A percentile compares a stretch with the other conserved stretches of the same genome.
Conservation (phyloP, 1,284 basidiomycete genomes). For the Tylopilus sp. region DNA sequence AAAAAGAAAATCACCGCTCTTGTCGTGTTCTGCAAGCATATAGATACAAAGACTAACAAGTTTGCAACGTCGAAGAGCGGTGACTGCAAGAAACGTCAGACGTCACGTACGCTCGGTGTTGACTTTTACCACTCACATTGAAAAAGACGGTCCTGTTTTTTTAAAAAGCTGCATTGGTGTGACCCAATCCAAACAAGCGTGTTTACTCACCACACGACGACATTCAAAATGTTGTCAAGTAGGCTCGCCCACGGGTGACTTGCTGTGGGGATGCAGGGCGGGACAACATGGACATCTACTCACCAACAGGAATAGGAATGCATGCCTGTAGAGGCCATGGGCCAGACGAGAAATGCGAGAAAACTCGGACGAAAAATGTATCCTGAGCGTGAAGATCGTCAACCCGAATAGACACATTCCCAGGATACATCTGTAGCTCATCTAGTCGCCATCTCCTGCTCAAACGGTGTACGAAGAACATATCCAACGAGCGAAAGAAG, state of each 20-base stretch:
- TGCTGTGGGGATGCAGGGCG: background rate
- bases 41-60: background rate
- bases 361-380: background rate
- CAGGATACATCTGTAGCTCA: background rate
- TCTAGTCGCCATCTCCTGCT: background rate
- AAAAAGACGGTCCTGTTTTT: background rate
- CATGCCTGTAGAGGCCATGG: background rate
- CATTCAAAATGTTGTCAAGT: background rate
- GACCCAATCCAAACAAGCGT: background rate
- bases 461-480: background rate
- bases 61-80: background rate
- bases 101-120: background rate
- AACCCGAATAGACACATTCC: background rate
- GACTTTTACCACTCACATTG: background rate
- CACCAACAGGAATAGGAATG: slow-evolving; percentile 3
- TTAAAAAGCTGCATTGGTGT: background rate
- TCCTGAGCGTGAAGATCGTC: slow-evolving; percentile 1
- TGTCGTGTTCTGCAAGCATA: background rate
- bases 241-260: background rate
- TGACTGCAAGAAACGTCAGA: background rate
- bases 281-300: background rate
- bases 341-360: background rate
- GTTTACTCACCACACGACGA: slow-evolving; percentile 1
- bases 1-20: background rate
- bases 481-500: slow-evolving; percentile 2